Conservation (phyloP, 2,329 filamentous ascomycete genomes). For the Fusarium heterosporum region DNA sequence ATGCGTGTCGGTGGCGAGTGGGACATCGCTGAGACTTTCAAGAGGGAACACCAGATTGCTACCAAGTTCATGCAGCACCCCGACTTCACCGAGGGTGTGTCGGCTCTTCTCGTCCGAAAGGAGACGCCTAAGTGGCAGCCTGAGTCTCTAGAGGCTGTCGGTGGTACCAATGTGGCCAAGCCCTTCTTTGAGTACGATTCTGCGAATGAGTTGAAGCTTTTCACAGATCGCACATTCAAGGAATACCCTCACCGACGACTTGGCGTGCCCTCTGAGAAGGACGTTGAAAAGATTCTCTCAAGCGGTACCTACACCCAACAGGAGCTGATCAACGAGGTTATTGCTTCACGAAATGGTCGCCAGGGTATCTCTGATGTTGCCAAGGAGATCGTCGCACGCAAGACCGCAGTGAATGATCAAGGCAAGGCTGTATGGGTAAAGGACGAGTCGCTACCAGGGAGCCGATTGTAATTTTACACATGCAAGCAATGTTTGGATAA, state of each 20-base stretch:
- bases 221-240: slow-evolving; percentile 71
- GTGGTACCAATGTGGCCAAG: slow-evolving; percentile 65
- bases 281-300: slow-evolving; percentile 62
- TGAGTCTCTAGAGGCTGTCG: slow-evolving; percentile 75
- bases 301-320: slow-evolving; percentile 57
- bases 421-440: slow-evolving; percentile 58
- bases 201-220: slow-evolving; percentile 65
- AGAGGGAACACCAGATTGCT: slow-evolving; percentile 86
- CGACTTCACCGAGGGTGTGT: slow-evolving; percentile 94
- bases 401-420: slow-evolving; percentile 61
- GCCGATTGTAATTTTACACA: slow-evolving; percentile 49
- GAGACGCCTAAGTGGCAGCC: slow-evolving; percentile 80
- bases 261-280: slow-evolving; percentile 78
- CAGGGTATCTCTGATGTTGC: slow-evolving; percentile 78
- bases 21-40: slow-evolving; percentile 87
- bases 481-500: slow-evolving; percentile 23
- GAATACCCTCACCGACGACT: slow-evolving; percentile 79
- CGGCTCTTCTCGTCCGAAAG: slow-evolving; percentile 80
- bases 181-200: slow-evolving; percentile 74
- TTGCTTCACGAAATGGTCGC: slow-evolving; percentile 69
- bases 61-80: slow-evolving; percentile 88
- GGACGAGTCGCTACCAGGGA: slow-evolving; percentile 47
- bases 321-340: slow-evolving; percentile 73
- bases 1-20: slow-evolving; percentile 81
- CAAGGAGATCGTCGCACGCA: slow-evolving; percentile 73